Conservation (phyloP, 23 red algal genomes). For the Gracilaria caudata region DNA sequence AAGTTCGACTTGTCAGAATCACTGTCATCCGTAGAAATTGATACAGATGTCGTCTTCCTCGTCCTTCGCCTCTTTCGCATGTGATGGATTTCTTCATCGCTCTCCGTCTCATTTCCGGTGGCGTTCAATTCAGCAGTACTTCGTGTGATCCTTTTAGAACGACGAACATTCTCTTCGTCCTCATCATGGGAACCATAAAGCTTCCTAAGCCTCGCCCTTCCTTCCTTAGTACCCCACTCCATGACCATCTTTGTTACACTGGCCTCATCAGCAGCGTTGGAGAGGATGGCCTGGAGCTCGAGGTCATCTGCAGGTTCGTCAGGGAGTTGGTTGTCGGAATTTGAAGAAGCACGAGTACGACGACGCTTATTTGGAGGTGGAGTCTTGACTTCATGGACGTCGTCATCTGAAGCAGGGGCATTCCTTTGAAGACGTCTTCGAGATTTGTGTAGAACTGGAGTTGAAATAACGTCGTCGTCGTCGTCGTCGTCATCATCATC, state of each 20-base stretch:
- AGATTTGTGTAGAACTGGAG: background rate
- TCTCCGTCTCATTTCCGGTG: background rate
- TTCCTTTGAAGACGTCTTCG: slow-evolving; percentile 17
- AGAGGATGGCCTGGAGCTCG: slow-evolving; percentile 12
- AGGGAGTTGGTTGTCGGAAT: background rate
- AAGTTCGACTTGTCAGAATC: background rate
- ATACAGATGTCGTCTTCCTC: background rate
- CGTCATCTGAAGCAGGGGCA: slow-evolving; percentile 4
- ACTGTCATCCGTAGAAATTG: background rate
- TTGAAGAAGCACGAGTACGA: background rate
- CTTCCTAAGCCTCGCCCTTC: slow-evolving; percentile 1
- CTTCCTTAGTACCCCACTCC: slow-evolving; percentile 12
- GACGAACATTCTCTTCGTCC: background rate
- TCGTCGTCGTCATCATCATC: slow-evolving; percentile 3
- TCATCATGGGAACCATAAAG: background rate
- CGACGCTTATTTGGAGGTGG: slow-evolving; percentile 10
- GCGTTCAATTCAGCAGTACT: background rate
- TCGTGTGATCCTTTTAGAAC: background rate
- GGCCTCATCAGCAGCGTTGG: slow-evolving; percentile 10
- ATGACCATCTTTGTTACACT: background rate
- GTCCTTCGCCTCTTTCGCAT: background rate
- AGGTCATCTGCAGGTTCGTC: background rate
- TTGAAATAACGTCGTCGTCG: background rate
- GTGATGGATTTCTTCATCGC: background rate
- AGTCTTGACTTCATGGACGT: slow-evolving; percentile 7